Percentiles rank a stretch among this genome's conserved stretches.
phyloP scores from a whole-genome alignment of 106 monocot genomes.

The Iris macrosiphon region DNA sequence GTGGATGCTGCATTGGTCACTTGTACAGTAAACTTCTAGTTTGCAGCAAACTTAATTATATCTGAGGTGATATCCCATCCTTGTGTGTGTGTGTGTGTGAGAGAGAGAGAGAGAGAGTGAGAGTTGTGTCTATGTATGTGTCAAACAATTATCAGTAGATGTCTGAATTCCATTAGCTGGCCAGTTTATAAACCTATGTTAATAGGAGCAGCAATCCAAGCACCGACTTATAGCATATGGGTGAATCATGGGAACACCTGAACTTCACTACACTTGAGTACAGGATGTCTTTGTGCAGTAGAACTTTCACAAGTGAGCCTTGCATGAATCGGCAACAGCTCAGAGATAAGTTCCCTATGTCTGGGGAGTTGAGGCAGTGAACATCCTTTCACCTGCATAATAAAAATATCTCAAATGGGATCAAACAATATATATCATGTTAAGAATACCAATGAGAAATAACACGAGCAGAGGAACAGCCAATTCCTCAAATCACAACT shows the following conservation, averaged over 20 bases:
- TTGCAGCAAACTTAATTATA: no score
- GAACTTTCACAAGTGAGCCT: conserved; percentile 64
- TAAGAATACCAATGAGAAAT: neutral
- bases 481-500: neutral
- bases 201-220: no score
- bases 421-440: neutral
- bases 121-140: no score
- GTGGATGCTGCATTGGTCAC: no score
- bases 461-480: neutral
- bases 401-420: neutral
- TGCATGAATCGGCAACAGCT: conserved; percentile 73
- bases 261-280: conserved; percentile 88
- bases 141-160: no score
- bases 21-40: no score
- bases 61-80: no score
- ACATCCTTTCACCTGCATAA: conserved; percentile 70
- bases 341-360: conserved; percentile 64
- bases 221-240: neutral
- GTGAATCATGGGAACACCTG: conserved; percentile 43
- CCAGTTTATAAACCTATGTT: no score
- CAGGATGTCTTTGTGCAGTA: conserved; percentile 65
- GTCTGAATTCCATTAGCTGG: no score
- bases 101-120: no score
- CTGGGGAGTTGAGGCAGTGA: conserved; percentile 79
- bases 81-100: no score